Evolutionary conservation across 2,329 filamentous ascomycete species (phyloP), one percentile per base, ranked within the genome.

Genomic region (Beauveria sp.): DNA sequence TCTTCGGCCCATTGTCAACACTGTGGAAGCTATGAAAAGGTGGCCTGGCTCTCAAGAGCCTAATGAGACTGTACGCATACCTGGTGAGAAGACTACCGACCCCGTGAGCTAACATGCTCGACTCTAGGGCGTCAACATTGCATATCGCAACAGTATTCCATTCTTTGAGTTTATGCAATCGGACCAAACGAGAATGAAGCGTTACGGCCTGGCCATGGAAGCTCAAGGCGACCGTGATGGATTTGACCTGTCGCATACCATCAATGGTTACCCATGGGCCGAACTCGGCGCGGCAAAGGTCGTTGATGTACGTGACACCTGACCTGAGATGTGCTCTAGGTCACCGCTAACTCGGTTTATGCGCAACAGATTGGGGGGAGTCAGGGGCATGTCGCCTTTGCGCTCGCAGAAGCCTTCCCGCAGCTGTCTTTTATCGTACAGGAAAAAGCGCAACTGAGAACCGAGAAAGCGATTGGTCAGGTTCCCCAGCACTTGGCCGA

Each of bases 401-500:
- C 65, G 0, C 55, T 71, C 7, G 67, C 69, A 8, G 62, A 65
- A 26, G 53, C 62, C 1, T 72, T 70, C 38, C 68, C 67, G 5
- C 48, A 48, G 4, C 40, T 71, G 1, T 66, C 65, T 16, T 81
- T 84, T 65, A 69, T 83, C 3, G 81, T 83, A 5, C 79, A 83
- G 66, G 81, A 83, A 63, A 72, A 80, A 3, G 68, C 70, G 2
- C 73, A 72, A 54, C 78, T 76, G 40, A 69, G 77, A 72, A 46
- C 76, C 74, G 1, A 67, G 63, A 38, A 72, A 9, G 63, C 75
- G 0, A 65, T 71, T 7, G 68, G 67, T 49, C 69, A 66, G 0
- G 72, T 78, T 18, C 66, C 66, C 3, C 62, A 61, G 0, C 69
- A 74, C 62, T 65, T 78, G 0, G 67, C 71, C 0, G 62, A 66